Evolutionary conservation across 306 rosid genomes (phyloP).

Genomic region (Hippophae gyantsensis): DNA sequence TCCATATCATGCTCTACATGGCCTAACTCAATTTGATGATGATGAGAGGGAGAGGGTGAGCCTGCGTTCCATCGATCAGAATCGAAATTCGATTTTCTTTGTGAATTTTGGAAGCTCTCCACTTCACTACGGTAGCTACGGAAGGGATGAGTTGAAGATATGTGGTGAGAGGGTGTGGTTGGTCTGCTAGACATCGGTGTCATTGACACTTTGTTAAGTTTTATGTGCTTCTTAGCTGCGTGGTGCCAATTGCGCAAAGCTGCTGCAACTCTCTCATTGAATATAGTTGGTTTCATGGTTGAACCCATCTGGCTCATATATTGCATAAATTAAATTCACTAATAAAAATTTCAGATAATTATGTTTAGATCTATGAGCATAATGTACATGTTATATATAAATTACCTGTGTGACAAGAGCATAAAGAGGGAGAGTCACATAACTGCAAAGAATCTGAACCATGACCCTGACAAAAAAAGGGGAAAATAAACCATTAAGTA

Average conservation of each 20-base stretch:
- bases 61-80: constrained; percentile 25
- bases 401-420: constrained; percentile 87
- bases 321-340: too few species aligned
- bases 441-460: constrained; percentile 76
- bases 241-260: constrained; percentile 80
- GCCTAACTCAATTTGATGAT: constrained; percentile 24
- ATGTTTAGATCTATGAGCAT: too few species aligned
- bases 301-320: constrained; percentile 64
- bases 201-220: constrained; percentile 34
- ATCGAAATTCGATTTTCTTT: constrained; percentile 12
- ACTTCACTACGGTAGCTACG: constrained; percentile 34
- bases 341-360: too few species aligned
- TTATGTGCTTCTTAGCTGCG: constrained; percentile 47
- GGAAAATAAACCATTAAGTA: neutral
- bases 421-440: constrained; percentile 81
- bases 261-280: constrained; percentile 61
- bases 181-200: constrained; percentile 51
- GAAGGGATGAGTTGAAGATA: constrained; percentile 53
- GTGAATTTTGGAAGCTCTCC: constrained; percentile 48
- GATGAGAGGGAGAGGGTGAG: constrained; percentile 34
- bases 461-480: constrained; percentile 33
- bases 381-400: too few species aligned
- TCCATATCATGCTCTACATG: constrained; percentile 2
- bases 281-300: constrained; percentile 67
- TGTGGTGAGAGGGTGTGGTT: constrained; percentile 34